Percentiles rank a stretch among this genome's conserved stretches.
phyloP scores from a whole-genome alignment of 2,329 filamentous ascomycete species.

The Talaromyces amestolkiae region DNA sequence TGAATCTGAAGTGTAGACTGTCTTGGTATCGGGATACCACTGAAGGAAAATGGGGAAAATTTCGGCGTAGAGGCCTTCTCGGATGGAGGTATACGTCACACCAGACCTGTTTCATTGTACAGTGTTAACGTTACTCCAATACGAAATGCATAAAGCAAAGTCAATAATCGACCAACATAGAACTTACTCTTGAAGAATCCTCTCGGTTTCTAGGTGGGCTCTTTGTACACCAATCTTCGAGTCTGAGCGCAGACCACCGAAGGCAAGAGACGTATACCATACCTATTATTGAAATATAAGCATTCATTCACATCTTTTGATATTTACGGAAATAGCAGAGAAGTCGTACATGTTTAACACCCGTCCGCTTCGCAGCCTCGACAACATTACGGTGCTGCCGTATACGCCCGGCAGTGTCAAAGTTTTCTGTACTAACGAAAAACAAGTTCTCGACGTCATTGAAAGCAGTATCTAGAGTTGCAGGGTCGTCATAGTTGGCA shows the following conservation, averaged over 20 bases:
- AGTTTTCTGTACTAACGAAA: conserved; percentile 56
- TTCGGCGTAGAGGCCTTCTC: conserved; percentile 60
- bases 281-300: conserved; percentile 25
- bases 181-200: conserved; percentile 42
- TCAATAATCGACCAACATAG: background rate
- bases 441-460: conserved; percentile 54
- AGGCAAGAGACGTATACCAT: conserved; percentile 61
- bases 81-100: conserved; percentile 54
- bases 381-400: conserved; percentile 52
- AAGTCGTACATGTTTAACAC: conserved; percentile 49
- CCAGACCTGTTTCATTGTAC: conserved; percentile 29
- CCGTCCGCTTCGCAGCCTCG: conserved; percentile 52
- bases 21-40: conserved; percentile 37
- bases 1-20: conserved; percentile 39
- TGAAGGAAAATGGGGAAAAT: conserved; percentile 59
- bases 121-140: background rate
- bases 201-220: conserved; percentile 58
- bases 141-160: background rate
- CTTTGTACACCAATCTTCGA: conserved; percentile 55
- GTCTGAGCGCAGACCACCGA: conserved; percentile 47
- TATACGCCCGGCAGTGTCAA: conserved; percentile 47
- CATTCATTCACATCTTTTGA: background rate
- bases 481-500: conserved; percentile 52
- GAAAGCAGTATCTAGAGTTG: conserved; percentile 50
- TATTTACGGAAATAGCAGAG: background rate